phyloP scores from a whole-genome alignment of 2,329 filamentous ascomycete genomes.

The Apiospora rasikravindrae region DNA sequence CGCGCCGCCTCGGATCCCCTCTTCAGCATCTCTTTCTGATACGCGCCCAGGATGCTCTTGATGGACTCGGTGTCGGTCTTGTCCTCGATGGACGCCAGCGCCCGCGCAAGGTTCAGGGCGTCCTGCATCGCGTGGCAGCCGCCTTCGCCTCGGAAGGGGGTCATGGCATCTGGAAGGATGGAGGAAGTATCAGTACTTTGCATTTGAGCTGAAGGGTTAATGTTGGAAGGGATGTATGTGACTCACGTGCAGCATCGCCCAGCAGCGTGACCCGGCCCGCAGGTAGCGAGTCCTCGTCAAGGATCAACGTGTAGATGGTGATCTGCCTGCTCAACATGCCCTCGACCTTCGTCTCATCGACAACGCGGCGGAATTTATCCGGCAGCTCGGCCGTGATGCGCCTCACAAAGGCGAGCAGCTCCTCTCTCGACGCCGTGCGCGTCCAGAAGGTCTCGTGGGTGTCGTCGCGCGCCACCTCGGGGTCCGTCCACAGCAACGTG shows the following conservation, averaged over 20 bases:
- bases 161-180: background rate
- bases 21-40: conserved; percentile 36
- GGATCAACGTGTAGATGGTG: conserved; percentile 20
- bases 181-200: background rate
- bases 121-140: conserved; percentile 47
- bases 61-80: conserved; percentile 25
- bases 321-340: conserved; percentile 21
- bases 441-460: conserved; percentile 76
- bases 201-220: background rate
- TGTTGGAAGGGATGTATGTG: background rate
- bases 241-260: conserved; percentile 31
- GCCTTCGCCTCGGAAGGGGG: conserved; percentile 32
- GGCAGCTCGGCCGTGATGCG: conserved; percentile 26
- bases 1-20: conserved; percentile 32
- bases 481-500: conserved; percentile 23
- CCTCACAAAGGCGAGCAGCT: conserved; percentile 54
- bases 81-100: conserved; percentile 28
- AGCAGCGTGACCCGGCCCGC: conserved; percentile 28
- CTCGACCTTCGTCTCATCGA: conserved; percentile 25
- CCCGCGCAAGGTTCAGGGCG: conserved; percentile 48
- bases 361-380: conserved; percentile 28
- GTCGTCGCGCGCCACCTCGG: conserved; percentile 21
- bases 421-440: conserved; percentile 51
- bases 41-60: conserved; percentile 28
- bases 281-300: conserved; percentile 28